Evolutionary conservation across 768 basidiomycete species (phyloP).

Genomic region (Hemileccinum impolitum): DNA sequence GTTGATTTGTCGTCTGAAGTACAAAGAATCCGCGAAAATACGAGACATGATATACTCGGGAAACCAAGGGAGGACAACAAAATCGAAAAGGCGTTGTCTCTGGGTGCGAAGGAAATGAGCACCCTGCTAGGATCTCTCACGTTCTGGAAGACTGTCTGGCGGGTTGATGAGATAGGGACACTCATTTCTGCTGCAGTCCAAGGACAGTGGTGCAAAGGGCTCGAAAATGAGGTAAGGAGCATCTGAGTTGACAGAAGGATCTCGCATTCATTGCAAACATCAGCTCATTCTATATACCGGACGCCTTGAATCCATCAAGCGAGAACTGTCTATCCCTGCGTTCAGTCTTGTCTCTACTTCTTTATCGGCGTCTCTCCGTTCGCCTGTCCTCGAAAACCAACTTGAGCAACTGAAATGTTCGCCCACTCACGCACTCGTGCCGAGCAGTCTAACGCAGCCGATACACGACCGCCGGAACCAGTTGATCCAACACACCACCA

Average conservation of each 20-base stretch:
- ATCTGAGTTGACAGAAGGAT: not conserved
- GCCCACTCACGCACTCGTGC: conserved; percentile 43
- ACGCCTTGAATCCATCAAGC: conserved; percentile 47
- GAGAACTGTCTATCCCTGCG: conserved; percentile 39
- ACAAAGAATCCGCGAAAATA: conserved; percentile 37
- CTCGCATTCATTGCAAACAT: not conserved
- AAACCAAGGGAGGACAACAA: conserved; percentile 17
- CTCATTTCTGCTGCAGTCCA: conserved; percentile 33
- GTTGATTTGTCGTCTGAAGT: conserved; percentile 37
- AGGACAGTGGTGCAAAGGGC: conserved; percentile 38
- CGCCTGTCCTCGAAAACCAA: conserved; percentile 55
- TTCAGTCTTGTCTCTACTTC: conserved; percentile 38
- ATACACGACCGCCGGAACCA: conserved; percentile 50
- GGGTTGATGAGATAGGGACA: conserved; percentile 38
- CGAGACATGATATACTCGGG: conserved; percentile 39
- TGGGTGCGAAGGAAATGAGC: conserved; percentile 29
- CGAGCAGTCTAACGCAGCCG: conserved; percentile 47
- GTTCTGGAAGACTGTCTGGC: conserved; percentile 40
- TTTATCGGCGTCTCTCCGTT: conserved; percentile 35
- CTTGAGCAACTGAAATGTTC: conserved; percentile 51
- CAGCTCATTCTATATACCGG: conserved; percentile 69
- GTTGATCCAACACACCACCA: conserved; percentile 52
- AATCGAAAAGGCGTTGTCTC: conserved; percentile 28
- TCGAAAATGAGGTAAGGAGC: conserved; percentile 49
- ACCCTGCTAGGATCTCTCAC: conserved; percentile 31